Evolutionary conservation across 208 protist species (phyloP), one percentile per base, ranked within the genome.

Genomic region (Acanthamoeba divionensis): DNA sequence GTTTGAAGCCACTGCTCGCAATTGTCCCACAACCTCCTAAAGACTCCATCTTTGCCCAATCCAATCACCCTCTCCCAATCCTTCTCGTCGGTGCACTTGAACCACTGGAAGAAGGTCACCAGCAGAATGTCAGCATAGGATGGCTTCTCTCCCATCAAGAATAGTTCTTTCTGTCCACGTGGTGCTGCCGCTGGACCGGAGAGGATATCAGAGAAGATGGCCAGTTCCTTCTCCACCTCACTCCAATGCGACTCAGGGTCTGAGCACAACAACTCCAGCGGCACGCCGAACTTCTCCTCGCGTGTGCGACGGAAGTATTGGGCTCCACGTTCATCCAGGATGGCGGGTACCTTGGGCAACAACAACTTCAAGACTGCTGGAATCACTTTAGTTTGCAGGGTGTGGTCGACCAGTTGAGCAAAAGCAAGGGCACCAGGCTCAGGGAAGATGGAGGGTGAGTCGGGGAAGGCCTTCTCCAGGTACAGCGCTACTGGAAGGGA

Each of bases 81-180:
- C 5, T 12, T 4, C 36, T 52, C 24, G 18, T 82, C 71, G 7
- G 36, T 50, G 31, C 31, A 36, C 12, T 13, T 21, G 71, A 60
- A 52, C 71, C 71, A 82, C 15, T 52, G 45, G 47, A 82, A 82
- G 29, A 1, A 54, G 44, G 71, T 10, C 18, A 82, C 48, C 7
- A 82, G 45, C 18, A 82, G 15, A 36, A 82, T 63, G 45, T 82
- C 71, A 36, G 71, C 71, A 36, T 82, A 82, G 45, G 71, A 82
- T 4, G 48, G 47, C 2, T 8, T 26, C 2, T 54, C 71, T 10
- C 71, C 71, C 9, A 82, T 8, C 31, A 82, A 62, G 71, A 82
- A 82, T 24, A 52, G 41, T 1, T 47, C 44, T 36, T 47, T 24
- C 5, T 52, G 18, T 15, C 65, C 31, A 18, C 50, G 8, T 13